Percentiles rank a stretch among this genome's conserved stretches.
Evolutionary conservation across 164 flowering plant species (phyloP).

Genomic region (Cinnamomum micranthum): DNA sequence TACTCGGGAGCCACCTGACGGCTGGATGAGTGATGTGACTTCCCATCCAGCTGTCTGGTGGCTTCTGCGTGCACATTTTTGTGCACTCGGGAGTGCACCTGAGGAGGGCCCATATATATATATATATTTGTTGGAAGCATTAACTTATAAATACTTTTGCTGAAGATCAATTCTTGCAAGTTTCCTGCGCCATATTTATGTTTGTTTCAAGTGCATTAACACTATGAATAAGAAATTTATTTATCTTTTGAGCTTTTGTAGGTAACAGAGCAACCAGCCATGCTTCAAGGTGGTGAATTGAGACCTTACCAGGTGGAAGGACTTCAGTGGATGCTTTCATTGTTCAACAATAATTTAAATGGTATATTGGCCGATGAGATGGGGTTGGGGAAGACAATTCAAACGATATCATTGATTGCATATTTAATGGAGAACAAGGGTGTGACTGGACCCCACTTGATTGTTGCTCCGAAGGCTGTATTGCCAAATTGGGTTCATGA

Average conservation of each 20-base stretch:
- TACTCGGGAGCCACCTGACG: no score
- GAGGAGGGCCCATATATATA: no score
- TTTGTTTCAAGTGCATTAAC: not conserved
- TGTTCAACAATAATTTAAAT: slow-evolving; percentile 93
- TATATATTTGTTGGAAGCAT: no score
- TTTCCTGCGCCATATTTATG: not conserved
- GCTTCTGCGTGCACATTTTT: no score
- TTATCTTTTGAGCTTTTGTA: slow-evolving; percentile 19
- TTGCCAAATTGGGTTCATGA: slow-evolving; percentile 92
- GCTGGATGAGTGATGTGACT: not conserved
- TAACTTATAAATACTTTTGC: no score
- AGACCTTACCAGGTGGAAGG: slow-evolving; percentile 96
- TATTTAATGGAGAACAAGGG: slow-evolving; percentile 88
- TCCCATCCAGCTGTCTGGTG: not conserved
- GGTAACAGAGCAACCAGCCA: slow-evolving; percentile 94
- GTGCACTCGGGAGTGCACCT: no score
- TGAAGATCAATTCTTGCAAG: not conserved
- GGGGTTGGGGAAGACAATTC: slow-evolving; percentile 99
- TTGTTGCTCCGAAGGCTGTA: slow-evolving; percentile 99
- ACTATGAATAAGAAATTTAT: slow-evolving; percentile 5
- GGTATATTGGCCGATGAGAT: slow-evolving; percentile 99
- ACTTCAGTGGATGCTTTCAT: slow-evolving; percentile 99
- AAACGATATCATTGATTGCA: slow-evolving; percentile 87
- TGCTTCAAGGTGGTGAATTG: slow-evolving; percentile 95
- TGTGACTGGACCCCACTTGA: slow-evolving; percentile 89